A percentile compares a stretch with the other conserved stretches of the same genome.
These are phyloP conservation scores for Insectozyma bohioensis DNA, from an alignment of 1,139 yeast species.

Conservation along the genomic window DNA sequence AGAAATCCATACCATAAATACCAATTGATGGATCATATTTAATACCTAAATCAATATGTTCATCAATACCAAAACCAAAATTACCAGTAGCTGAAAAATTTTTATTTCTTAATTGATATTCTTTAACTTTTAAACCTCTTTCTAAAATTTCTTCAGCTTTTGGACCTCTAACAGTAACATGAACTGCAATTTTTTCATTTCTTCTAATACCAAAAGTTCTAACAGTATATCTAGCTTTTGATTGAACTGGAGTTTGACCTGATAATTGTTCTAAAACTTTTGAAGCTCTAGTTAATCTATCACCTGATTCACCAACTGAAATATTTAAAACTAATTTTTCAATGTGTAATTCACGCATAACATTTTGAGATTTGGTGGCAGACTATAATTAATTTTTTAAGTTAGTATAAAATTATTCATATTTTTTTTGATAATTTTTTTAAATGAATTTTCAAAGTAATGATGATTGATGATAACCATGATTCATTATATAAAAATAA, in stretches of 20 bases:
- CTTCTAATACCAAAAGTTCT: slow-evolving; percentile 99
- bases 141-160: slow-evolving; percentile 99
- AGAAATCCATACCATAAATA: slow-evolving; percentile 99
- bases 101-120: slow-evolving; percentile 90
- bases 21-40: slow-evolving; percentile 99
- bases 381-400: slow-evolving; percentile 20
- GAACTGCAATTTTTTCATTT: slow-evolving; percentile 99
- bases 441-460: background rate
- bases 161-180: slow-evolving; percentile 99
- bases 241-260: slow-evolving; percentile 99
- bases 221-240: slow-evolving; percentile 99
- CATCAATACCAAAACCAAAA: slow-evolving; percentile 99
- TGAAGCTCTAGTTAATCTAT: slow-evolving; percentile 99
- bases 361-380: slow-evolving; percentile 44
- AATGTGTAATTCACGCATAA: slow-evolving; percentile 99
- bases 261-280: slow-evolving; percentile 99
- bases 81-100: slow-evolving; percentile 99
- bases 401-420: slow-evolving; percentile 15
- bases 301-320: slow-evolving; percentile 99
- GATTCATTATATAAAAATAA: too few species aligned
- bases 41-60: slow-evolving; percentile 99
- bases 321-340: slow-evolving; percentile 99
- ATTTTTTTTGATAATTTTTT: background rate
- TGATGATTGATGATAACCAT: too few species aligned
- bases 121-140: slow-evolving; percentile 99